Conservation (phyloP, 2,329 filamentous ascomycete species). For the Erysiphe pulchra region DNA sequence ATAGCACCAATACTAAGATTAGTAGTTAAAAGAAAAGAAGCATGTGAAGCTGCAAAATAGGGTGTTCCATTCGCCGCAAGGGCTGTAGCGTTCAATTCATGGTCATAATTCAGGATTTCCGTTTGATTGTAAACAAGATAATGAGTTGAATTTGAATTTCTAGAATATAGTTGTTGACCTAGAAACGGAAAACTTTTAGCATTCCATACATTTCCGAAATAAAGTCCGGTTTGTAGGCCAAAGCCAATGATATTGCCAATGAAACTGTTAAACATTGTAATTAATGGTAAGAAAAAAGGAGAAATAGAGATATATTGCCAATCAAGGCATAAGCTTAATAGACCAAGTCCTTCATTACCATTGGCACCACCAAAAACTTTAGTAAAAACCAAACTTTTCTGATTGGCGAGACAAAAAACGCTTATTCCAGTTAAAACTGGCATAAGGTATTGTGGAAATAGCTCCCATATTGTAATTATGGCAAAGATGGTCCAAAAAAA, state of each 20-base stretch:
- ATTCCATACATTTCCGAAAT: slow-evolving; percentile 19
- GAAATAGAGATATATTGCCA: slow-evolving; percentile 18
- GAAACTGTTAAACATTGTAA: slow-evolving; percentile 13
- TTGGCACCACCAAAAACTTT: slow-evolving; percentile 24
- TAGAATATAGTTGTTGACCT: slow-evolving; percentile 17
- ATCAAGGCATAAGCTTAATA: slow-evolving; percentile 17
- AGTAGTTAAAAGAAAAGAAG: slow-evolving; percentile 17
- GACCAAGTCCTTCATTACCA: slow-evolving; percentile 19
- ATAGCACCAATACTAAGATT: slow-evolving; percentile 23
- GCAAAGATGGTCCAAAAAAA: too few species aligned
- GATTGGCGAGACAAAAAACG: slow-evolving; percentile 21
- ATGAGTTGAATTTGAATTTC: slow-evolving; percentile 14
- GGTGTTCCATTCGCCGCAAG: slow-evolving; percentile 17
- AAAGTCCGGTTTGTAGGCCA: slow-evolving; percentile 15
- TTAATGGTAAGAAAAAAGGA: slow-evolving; percentile 14
- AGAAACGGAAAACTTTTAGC: slow-evolving; percentile 19
- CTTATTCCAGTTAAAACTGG: slow-evolving; percentile 16
- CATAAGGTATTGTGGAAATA: slow-evolving; percentile 21
- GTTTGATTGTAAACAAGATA: slow-evolving; percentile 19
- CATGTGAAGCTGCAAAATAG: slow-evolving; percentile 17
- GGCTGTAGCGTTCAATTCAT: slow-evolving; percentile 15
- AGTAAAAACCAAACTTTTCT: slow-evolving; percentile 19
- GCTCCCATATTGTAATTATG: slow-evolving; percentile 19
- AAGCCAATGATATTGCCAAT: slow-evolving; percentile 15
- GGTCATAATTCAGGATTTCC: slow-evolving; percentile 16